Evolutionary conservation across 768 basidiomycete genomes (phyloP).

Genomic region (Suillus sp.): DNA sequence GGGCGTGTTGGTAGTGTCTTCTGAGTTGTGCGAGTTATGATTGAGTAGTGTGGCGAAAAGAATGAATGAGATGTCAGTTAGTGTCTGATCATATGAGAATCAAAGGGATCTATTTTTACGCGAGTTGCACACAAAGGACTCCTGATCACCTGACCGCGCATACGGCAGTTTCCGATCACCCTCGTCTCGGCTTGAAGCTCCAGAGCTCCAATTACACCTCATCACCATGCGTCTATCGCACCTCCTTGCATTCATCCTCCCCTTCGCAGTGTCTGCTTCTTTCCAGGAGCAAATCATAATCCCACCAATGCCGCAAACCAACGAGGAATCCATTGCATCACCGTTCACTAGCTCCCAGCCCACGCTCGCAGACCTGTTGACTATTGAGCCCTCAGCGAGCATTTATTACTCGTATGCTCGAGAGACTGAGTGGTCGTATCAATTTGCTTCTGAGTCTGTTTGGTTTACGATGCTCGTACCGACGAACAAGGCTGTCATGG

Average conservation of each 20-base stretch:
- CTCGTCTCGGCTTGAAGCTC: neutral
- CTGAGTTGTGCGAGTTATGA: too few relatives aligned
- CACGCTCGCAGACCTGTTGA: slow-evolving; percentile 73
- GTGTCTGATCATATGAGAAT: neutral
- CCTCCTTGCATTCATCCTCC: slow-evolving; percentile 32
- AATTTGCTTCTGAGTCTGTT: slow-evolving; percentile 39
- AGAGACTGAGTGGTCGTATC: slow-evolving; percentile 61
- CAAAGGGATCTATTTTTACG: neutral
- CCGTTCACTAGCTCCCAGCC: slow-evolving; percentile 51
- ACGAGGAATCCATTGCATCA: slow-evolving; percentile 21
- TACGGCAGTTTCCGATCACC: neutral
- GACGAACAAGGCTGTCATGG: slow-evolving; percentile 87
- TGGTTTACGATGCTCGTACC: slow-evolving; percentile 72
- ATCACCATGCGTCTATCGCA: slow-evolving; percentile 19
- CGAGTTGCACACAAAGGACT: too few relatives aligned
- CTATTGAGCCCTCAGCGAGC: slow-evolving; percentile 71
- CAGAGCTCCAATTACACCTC: neutral
- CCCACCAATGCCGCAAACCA: slow-evolving; percentile 23
- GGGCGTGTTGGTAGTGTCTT: too few relatives aligned
- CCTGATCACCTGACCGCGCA: neutral
- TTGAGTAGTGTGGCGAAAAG: too few relatives aligned
- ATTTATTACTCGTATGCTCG: slow-evolving; percentile 87
- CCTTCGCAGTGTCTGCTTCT: slow-evolving; percentile 32
- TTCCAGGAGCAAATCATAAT: slow-evolving; percentile 30
- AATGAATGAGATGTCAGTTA: neutral